Evolutionary conservation across 2,329 filamentous ascomycete species (phyloP).

Genomic region (Fusarium nisikadoi): DNA sequence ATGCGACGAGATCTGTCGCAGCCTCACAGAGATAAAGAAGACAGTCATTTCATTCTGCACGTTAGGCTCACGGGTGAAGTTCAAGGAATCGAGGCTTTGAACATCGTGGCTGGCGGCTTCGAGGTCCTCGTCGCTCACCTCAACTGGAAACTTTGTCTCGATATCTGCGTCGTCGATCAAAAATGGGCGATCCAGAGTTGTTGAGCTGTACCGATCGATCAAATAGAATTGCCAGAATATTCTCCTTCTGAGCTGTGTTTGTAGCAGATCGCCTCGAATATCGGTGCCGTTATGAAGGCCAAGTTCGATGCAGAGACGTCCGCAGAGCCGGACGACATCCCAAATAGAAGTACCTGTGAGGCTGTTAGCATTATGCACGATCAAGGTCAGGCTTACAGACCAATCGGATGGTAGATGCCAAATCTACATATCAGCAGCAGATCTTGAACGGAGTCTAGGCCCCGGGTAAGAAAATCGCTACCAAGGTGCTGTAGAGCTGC

Average conservation of each 20-base stretch:
- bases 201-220: slow-evolving; percentile 35
- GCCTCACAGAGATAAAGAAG: slow-evolving; percentile 51
- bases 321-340: slow-evolving; percentile 30
- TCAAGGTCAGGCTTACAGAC: neutral
- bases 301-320: slow-evolving; percentile 34
- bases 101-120: neutral
- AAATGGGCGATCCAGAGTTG: slow-evolving; percentile 23
- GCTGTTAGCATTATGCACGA: neutral
- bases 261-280: neutral
- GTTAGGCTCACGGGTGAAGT: neutral
- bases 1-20: slow-evolving; percentile 54
- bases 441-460: slow-evolving; percentile 32
- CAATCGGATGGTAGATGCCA: slow-evolving; percentile 38
- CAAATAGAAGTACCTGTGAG: slow-evolving; percentile 28
- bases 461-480: neutral
- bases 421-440: slow-evolving; percentile 31
- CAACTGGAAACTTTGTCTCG: slow-evolving; percentile 15
- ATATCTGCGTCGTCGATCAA: slow-evolving; percentile 33
- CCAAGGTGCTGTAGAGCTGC: slow-evolving; percentile 13
- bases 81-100: neutral
- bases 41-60: slow-evolving; percentile 36
- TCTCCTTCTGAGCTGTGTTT: slow-evolving; percentile 25
- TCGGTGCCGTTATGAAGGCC: slow-evolving; percentile 7
- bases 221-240: slow-evolving; percentile 41
- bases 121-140: slow-evolving; percentile 29